Evolutionary conservation across 305 asterid species (phyloP).

Genomic region (Solanum hybrid): DNA sequence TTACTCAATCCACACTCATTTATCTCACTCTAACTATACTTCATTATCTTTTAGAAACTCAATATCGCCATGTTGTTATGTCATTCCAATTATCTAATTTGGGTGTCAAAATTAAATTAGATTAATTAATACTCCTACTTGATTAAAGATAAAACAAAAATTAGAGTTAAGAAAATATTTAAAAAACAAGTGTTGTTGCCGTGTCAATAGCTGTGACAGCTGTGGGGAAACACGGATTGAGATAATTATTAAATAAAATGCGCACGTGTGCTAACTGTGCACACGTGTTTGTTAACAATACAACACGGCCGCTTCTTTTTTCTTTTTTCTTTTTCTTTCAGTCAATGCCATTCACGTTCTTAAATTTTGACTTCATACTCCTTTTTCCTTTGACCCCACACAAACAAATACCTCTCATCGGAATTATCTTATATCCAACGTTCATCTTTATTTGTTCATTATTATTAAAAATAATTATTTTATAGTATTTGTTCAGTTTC

Average conservation of each 20-base stretch:
- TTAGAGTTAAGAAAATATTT: background rate
- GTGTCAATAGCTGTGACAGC: background rate
- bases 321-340: background rate
- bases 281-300: constrained; percentile 6
- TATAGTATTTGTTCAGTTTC: accelerated
- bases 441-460: too few species aligned
- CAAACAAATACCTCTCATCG: too few species aligned
- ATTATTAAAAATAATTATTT: too few species aligned
- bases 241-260: background rate
- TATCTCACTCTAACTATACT: background rate
- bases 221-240: background rate
- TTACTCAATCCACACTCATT: background rate
- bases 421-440: accelerated
- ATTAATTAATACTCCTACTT: background rate
- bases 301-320: background rate
- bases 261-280: constrained; percentile 16
- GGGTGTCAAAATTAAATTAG: background rate
- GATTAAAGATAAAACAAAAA: background rate
- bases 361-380: constrained; percentile 10
- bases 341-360: constrained; percentile 12
- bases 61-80: background rate
- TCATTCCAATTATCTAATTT: background rate
- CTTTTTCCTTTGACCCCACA: background rate
- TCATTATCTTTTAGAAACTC: background rate
- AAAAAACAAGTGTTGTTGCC: background rate